These are phyloP conservation scores for Aspergillus alliaceus DNA, from an alignment of 2,329 filamentous ascomycete species.

Conservation along the genomic window DNA sequence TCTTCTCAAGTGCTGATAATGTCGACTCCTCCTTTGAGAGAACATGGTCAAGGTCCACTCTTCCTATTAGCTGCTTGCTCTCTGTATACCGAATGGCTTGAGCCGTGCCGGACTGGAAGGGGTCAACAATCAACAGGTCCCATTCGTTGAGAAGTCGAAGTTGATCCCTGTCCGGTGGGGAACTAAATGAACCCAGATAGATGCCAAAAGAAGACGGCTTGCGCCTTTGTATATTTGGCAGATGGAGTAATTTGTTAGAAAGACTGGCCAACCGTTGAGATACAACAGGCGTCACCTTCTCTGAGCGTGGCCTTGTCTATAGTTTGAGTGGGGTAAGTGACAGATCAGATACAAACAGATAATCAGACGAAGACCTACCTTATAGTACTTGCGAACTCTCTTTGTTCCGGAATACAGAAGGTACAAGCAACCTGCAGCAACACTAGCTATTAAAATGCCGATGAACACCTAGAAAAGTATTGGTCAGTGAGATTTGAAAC, in stretches of 20 bases:
- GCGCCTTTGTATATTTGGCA: constrained; percentile 16
- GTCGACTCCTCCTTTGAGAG: constrained; percentile 22
- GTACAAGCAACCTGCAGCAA: constrained; percentile 29
- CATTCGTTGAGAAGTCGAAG: constrained; percentile 40
- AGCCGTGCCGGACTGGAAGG: constrained; percentile 36
- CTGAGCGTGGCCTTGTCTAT: constrained; percentile 24
- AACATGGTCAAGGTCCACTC: constrained; percentile 30
- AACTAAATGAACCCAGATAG: constrained; percentile 42
- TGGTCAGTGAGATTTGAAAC: background rate
- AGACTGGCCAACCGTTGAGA: constrained; percentile 23
- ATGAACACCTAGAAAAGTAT: constrained; percentile 32
- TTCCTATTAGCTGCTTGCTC: constrained; percentile 28
- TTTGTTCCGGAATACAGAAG: constrained; percentile 27
- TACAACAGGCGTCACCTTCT: constrained; percentile 26
- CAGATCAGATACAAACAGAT: background rate
- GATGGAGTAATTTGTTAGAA: constrained; percentile 20
- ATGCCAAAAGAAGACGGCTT: constrained; percentile 43
- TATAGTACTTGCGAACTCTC: constrained; percentile 25
- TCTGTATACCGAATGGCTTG: constrained; percentile 30
- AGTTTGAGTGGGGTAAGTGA: background rate
- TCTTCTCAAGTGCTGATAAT: constrained; percentile 27
- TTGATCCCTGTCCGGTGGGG: constrained; percentile 32
- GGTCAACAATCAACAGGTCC: constrained; percentile 48
- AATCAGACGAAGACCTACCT: constrained; percentile 22
- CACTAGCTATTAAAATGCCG: constrained; percentile 31